Percentiles rank a stretch among this genome's conserved stretches.
These are phyloP conservation scores for Athelia psychrophila DNA, from an alignment of 1,284 basidiomycete genomes.

Conservation along the genomic window DNA sequence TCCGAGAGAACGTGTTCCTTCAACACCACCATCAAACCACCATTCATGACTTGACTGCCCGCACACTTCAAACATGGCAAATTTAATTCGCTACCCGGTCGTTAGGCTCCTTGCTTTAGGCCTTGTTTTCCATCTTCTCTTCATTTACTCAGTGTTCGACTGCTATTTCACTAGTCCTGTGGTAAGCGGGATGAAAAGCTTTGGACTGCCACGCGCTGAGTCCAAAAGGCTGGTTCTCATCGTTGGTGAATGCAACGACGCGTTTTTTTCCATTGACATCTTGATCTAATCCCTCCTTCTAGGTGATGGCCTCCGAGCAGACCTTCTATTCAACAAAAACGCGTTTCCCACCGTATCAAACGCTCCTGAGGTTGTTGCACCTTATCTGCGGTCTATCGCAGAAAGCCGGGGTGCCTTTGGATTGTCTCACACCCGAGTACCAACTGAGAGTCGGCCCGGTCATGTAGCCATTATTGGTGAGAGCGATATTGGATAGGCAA, in stretches of 20 bases:
- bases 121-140: slow-evolving; percentile 72
- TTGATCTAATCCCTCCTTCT: slow-evolving; percentile 1
- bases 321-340: slow-evolving; percentile 71
- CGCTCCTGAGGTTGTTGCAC: slow-evolving; percentile 68
- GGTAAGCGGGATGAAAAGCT: slow-evolving; percentile 68
- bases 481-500: slow-evolving; percentile 9
- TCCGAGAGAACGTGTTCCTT: too few relatives aligned
- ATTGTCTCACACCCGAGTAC: slow-evolving; percentile 84
- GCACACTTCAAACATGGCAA: background rate
- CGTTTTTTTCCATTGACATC: background rate
- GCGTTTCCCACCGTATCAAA: slow-evolving; percentile 49
- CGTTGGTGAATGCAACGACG: slow-evolving; percentile 51
- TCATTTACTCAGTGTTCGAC: slow-evolving; percentile 79
- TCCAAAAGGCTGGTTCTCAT: slow-evolving; percentile 80
- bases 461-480: slow-evolving; percentile 87
- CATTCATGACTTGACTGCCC: too few relatives aligned
- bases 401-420: slow-evolving; percentile 76
- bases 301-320: slow-evolving; percentile 85
- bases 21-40: too few relatives aligned
- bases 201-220: slow-evolving; percentile 42
- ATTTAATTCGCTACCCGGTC: background rate
- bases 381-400: slow-evolving; percentile 68
- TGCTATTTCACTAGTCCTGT: slow-evolving; percentile 87
- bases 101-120: slow-evolving; percentile 54
- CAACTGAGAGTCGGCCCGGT: slow-evolving; percentile 87